These are phyloP conservation scores for Schizonepeta tenuifolia DNA, from an alignment of 257 asterid genomes.

Conservation along the genomic window DNA sequence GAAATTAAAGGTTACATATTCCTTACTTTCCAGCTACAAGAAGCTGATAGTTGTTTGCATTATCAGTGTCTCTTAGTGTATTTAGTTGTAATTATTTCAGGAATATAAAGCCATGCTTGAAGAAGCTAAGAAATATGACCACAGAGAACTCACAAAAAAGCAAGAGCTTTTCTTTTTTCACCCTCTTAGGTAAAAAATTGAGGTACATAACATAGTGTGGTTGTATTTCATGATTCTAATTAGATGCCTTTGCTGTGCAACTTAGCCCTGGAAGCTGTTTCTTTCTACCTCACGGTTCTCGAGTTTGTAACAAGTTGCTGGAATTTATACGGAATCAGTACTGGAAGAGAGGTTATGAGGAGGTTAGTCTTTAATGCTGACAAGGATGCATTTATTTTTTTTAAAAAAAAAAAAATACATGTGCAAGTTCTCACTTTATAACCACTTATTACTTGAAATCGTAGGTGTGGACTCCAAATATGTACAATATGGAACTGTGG, in stretches of 20 bases:
- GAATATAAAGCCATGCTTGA: conserved; percentile 84
- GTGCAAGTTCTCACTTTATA: conserved; percentile 14
- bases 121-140: conserved; percentile 98
- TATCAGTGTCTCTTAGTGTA: conserved; percentile 30
- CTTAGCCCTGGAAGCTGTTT: conserved; percentile 98
- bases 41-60: conserved; percentile 25
- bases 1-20: conserved; percentile 71
- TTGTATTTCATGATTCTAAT: conserved; percentile 26
- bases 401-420: no score
- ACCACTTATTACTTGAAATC: conserved; percentile 35
- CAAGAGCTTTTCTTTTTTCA: conserved; percentile 99
- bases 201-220: neutral
- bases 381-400: conserved; percentile 15
- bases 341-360: conserved; percentile 95
- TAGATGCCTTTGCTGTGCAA: conserved; percentile 27
- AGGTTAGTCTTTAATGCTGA: conserved; percentile 53
- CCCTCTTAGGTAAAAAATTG: conserved; percentile 70
- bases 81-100: conserved; percentile 50
- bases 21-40: conserved; percentile 3
- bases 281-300: conserved; percentile 94
- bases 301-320: conserved; percentile 85
- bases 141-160: conserved; percentile 92
- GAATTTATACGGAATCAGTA: conserved; percentile 80
- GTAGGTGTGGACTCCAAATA: conserved; percentile 91
- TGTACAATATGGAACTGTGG: conserved; percentile 98